These are phyloP conservation scores for Saturnispora gosingensis DNA, from an alignment of 805 yeast genomes.

Conservation along the genomic window DNA sequence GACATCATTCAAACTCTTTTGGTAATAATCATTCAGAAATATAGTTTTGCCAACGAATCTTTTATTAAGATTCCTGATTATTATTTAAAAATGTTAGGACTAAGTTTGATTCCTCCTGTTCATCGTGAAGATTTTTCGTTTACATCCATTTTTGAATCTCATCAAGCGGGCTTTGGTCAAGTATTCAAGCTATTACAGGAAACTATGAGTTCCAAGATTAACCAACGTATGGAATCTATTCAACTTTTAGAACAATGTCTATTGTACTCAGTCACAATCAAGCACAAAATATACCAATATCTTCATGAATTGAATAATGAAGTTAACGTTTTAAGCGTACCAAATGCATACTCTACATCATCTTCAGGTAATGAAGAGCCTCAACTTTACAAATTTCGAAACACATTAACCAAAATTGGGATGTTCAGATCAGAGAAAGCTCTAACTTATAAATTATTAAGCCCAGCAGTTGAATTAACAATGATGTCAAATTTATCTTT, in stretches of 20 bases:
- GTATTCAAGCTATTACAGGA: constrained; percentile 10
- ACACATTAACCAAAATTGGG: constrained; percentile 20
- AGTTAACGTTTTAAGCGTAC: constrained; percentile 11
- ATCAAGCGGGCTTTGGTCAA: constrained; percentile 9
- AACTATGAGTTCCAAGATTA: constrained; percentile 12
- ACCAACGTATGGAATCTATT: constrained; percentile 6
- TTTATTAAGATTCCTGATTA: constrained; percentile 11
- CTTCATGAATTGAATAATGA: constrained; percentile 16
- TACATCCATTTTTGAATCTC: constrained; percentile 15
- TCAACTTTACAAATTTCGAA: constrained; percentile 17
- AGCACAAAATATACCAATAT: constrained; percentile 22
- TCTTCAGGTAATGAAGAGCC: constrained; percentile 3
- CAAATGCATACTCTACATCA: neutral
- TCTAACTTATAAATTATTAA: constrained; percentile 21
- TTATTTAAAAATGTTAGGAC: constrained; percentile 16
- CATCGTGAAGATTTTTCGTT: constrained; percentile 19
- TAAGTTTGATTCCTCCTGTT: constrained; percentile 24
- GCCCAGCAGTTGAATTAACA: constrained; percentile 18
- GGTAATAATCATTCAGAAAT: constrained; percentile 14
- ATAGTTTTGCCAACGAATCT: constrained; percentile 5
- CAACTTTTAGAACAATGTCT: constrained; percentile 23
- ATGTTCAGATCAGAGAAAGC: constrained; percentile 21
- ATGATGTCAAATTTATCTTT: constrained; percentile 17
- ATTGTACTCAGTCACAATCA: constrained; percentile 28
- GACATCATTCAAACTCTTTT: constrained; percentile 22